Evolutionary conservation across 2,329 filamentous ascomycete genomes (phyloP), one percentile per base, ranked within the genome.

Genomic region (Neofusicoccum kwambonambiense): DNA sequence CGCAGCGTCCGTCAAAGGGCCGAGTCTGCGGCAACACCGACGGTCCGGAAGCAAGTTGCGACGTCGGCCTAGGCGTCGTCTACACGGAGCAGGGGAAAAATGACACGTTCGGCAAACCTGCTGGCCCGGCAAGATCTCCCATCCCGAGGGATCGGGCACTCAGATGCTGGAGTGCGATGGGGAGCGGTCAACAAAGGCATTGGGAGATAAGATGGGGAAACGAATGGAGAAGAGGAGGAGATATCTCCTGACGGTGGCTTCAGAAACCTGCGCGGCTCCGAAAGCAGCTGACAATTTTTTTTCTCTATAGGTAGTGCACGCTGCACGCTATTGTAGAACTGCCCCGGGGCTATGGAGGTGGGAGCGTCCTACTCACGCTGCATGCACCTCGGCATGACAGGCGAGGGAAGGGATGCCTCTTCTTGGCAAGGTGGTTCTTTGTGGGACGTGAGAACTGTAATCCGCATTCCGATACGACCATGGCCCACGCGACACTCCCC

Each of bases 351-450:
- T 60, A 12, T 47, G 56, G 56, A 15, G 56, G 42, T n/a, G 56
- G 56, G 56, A 58, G 41, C 56, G 35, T 35, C 56, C 45, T 60
- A 45, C 56, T 37, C 27, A 51, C 49, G 49, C 49, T 34, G 31
- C 49, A 51, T 51, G 49, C 54, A 58, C 19, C 22, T 58, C 54
- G 54, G 39, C 54, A 45, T 58, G 54, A 58, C 54, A 58, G 41
- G 54, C 39, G 56, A 60, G 34, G 57, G 58, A 62, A 62, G 58
- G 58, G 58, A 51, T 62, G 44, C 4, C 58, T 51, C 42, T 49
- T 51, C 35, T 49, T 50, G 58, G 45, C 58, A 60, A 45, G 56
- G 56, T 60, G 56, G 31, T 60, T 60, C 58, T 62, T 62, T 49
- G 58, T 62, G 45, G 37, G 44, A 62, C 58, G 13, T 31, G 22